phyloP scores from a whole-genome alignment of 208 protist genomes.

The Sergeia podlipaevii region DNA sequence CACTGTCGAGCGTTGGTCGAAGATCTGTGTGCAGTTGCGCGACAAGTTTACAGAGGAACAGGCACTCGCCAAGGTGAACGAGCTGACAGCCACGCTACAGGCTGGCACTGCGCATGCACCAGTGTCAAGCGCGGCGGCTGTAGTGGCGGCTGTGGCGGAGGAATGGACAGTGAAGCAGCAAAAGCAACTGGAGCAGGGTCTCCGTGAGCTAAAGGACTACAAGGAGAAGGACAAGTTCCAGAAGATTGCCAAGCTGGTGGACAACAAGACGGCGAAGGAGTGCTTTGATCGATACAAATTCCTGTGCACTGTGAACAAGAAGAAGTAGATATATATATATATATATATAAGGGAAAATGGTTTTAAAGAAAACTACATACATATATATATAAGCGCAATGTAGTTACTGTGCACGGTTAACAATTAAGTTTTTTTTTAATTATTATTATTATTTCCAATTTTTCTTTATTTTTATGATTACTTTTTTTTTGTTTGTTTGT shows the following conservation, averaged over 20 bases:
- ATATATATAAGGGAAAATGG: neutral
- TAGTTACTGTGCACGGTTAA: too few relatives aligned
- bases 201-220: slow-evolving; percentile 91
- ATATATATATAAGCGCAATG: too few relatives aligned
- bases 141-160: slow-evolving; percentile 29
- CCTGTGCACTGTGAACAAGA: slow-evolving; percentile 90
- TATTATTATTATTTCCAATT: slow-evolving; percentile 6
- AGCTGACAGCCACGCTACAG: slow-evolving; percentile 68
- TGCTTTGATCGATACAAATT: slow-evolving; percentile 96
- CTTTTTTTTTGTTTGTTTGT: neutral
- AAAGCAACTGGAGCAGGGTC: slow-evolving; percentile 92
- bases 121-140: neutral
- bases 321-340: slow-evolving; percentile 29
- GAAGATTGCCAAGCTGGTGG: slow-evolving; percentile 91
- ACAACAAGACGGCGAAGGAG: slow-evolving; percentile 95
- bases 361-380: neutral
- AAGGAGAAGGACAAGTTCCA: slow-evolving; percentile 96
- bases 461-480: slow-evolving; percentile 1
- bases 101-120: slow-evolving; percentile 10
- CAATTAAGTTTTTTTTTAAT: slow-evolving; percentile 12
- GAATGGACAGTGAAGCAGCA: slow-evolving; percentile 95
- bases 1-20: slow-evolving; percentile 89
- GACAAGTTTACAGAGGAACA: slow-evolving; percentile 86
- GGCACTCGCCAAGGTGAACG: slow-evolving; percentile 90
- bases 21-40: slow-evolving; percentile 72